phyloP scores from a whole-genome alignment of 257 asterid genomes.

The Coffea eugenioides region DNA sequence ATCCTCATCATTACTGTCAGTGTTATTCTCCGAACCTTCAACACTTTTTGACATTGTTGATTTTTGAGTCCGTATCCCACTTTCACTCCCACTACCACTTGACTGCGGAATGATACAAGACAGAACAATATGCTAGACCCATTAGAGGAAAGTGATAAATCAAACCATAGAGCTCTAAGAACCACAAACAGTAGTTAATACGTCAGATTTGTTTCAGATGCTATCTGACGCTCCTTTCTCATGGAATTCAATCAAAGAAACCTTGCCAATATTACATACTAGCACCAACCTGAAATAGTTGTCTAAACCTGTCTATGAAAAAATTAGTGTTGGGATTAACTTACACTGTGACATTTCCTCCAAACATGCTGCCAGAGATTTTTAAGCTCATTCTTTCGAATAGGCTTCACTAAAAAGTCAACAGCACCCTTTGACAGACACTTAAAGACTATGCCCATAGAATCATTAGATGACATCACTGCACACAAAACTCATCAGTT shows the following conservation, averaged over 20 bases:
- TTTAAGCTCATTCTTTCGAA: constrained; percentile 92
- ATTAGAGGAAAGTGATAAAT: background rate
- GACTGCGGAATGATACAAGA: constrained; percentile 29
- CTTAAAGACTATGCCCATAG: constrained; percentile 85
- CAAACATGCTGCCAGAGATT: constrained; percentile 97
- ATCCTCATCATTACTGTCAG: constrained; percentile 40
- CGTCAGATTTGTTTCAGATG: background rate
- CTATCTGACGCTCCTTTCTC: background rate
- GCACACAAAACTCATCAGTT: constrained; percentile 41
- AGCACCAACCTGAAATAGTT: background rate
- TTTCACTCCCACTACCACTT: constrained; percentile 53
- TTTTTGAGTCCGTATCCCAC: constrained; percentile 43
- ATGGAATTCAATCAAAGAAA: background rate
- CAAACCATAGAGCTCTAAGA: background rate
- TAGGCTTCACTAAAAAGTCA: constrained; percentile 91
- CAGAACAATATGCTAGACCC: background rate
- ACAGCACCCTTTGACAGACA: constrained; percentile 97
- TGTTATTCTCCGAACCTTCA: constrained; percentile 30
- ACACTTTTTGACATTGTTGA: constrained; percentile 35
- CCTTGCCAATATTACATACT: background rate
- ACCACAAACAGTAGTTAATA: background rate
- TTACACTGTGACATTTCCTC: constrained; percentile 86
- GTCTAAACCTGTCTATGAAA: background rate
- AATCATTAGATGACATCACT: constrained; percentile 98
- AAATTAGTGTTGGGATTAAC: constrained; percentile 13